These are phyloP conservation scores for Fistulina hepatica DNA, from an alignment of 1,284 basidiomycete genomes.

Conservation along the genomic window DNA sequence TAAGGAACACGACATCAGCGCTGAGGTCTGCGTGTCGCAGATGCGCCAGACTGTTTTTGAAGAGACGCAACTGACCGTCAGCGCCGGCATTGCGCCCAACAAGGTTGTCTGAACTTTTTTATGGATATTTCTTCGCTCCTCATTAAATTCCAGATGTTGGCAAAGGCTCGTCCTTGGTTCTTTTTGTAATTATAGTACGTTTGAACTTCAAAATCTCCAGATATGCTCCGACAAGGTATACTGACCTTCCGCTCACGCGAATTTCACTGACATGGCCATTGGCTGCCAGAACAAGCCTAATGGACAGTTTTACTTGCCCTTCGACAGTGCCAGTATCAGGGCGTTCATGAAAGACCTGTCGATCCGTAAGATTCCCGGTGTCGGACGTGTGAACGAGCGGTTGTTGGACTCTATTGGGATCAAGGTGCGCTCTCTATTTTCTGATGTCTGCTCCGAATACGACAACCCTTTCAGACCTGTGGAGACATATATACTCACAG, in stretches of 20 bases:
- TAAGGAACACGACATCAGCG: conserved; percentile 47
- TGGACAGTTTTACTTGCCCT: conserved; percentile 75
- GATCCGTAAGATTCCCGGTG: conserved; percentile 78
- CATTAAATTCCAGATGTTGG: conserved; percentile 45
- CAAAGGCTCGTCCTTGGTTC: conserved; percentile 45
- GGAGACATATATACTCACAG: conserved; percentile 76
- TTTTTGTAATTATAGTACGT: neutral
- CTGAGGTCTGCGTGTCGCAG: conserved; percentile 66
- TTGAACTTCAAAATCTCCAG: conserved; percentile 29
- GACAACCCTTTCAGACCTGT: conserved; percentile 61
- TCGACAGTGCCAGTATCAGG: conserved; percentile 52
- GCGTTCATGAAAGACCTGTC: conserved; percentile 67
- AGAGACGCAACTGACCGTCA: conserved; percentile 82
- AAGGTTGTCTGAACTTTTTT: conserved; percentile 34
- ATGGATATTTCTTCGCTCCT: conserved; percentile 1
- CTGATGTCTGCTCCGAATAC: conserved; percentile 5
- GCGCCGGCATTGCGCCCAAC: conserved; percentile 87
- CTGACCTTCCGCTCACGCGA: conserved; percentile 1
- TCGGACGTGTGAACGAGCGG: conserved; percentile 81
- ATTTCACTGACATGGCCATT: neutral
- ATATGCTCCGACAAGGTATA: conserved; percentile 84
- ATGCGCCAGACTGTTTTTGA: conserved; percentile 63
- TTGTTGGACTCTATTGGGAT: conserved; percentile 79
- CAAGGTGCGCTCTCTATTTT: conserved; percentile 36
- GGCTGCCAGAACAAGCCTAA: conserved; percentile 90